Evolutionary conservation across 129 eudicot genomes (phyloP), one percentile per base, ranked within the genome.

Genomic region (Arctium minus): DNA sequence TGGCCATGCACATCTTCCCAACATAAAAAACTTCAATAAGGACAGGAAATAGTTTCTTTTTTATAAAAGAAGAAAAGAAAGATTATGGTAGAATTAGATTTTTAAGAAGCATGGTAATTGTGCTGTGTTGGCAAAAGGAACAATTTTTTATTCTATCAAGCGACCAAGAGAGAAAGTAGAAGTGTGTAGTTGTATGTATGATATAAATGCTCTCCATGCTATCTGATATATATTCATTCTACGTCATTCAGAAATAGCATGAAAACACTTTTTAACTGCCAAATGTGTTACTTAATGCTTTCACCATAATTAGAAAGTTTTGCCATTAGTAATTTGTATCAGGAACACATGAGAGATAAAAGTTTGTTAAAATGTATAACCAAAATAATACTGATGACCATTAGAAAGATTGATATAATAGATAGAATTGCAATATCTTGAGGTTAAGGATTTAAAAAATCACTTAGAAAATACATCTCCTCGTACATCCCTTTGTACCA

Each of bases 1-100:
- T 85, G 90, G 39, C 86, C 91, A 79, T 85, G 90, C 82, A 89
- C 76, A 73, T 92, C 97, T 94, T 87, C 76, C 60, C 74, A 67
- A 81, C 65, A 35, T n/a, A 73, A 73, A 76, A 38, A 50, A 80
- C 72, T 69, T 73, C 50, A 81, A 62, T 68, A 74, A 74, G 56
- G 71, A 72, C 81, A 67, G 13, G 71, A 27, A 67, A 22, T 67
- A 18, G 5, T 67, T 2, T 67, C 1, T 67, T 65, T 64, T 67
- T 3, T 0, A 27, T 7, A 29, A 67, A n/a, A 64, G 12, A 67
- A 27, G 32, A 27, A 67, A 27, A 67, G 35, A 67, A 67, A 67
- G 32, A 27, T 27, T 67, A 67, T 17, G 60, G 79, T 39, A 75
- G 35, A 27, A 18, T 27, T 29, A 29, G 17, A 29, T 18, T 67